Percentiles rank a stretch among this genome's conserved stretches.
phyloP scores from a whole-genome alignment of 2,329 filamentous ascomycete genomes.

The Clonostachys byssicola region DNA sequence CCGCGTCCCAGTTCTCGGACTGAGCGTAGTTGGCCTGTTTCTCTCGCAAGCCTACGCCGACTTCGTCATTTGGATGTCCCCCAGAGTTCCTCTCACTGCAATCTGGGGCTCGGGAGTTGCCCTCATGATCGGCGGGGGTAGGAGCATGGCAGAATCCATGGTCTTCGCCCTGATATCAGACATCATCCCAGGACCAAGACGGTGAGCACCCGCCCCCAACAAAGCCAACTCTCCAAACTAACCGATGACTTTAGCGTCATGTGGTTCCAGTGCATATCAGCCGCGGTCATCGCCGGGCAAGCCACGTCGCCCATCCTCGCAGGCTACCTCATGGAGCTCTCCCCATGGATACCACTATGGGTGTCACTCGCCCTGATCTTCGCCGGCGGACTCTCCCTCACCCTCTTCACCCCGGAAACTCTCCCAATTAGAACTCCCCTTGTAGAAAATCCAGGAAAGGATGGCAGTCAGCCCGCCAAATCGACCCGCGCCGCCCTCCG shows the following conservation, averaged over 20 bases:
- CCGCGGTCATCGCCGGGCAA: conserved; percentile 11
- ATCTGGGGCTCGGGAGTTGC: conserved; percentile 13
- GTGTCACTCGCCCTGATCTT: conserved; percentile 10
- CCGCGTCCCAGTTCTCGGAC: conserved; percentile 13
- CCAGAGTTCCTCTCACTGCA: conserved; percentile 10
- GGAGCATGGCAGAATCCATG: conserved; percentile 16
- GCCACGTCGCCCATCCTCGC: conserved; percentile 11
- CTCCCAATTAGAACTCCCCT: conserved; percentile 1
- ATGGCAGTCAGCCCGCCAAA: neutral
- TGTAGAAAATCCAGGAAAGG: too few species aligned
- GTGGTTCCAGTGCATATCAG: conserved; percentile 15
- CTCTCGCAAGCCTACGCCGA: conserved; percentile 12
- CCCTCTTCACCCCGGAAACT: conserved; percentile 12
- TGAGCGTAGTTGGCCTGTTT: conserved; percentile 14
- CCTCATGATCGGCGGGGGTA: conserved; percentile 15
- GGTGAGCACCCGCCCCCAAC: conserved; percentile 5
- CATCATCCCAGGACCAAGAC: conserved; percentile 5
- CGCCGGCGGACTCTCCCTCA: conserved; percentile 7
- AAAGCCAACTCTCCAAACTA: neutral
- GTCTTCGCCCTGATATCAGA: conserved; percentile 17
- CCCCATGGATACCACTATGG: conserved; percentile 12
- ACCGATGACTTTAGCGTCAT: conserved; percentile 6
- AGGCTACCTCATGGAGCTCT: conserved; percentile 6
- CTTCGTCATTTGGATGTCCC: conserved; percentile 10
- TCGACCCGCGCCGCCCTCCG: conserved; percentile 2